phyloP scores from a whole-genome alignment of 768 basidiomycete species.

The Nidularia sp. region DNA sequence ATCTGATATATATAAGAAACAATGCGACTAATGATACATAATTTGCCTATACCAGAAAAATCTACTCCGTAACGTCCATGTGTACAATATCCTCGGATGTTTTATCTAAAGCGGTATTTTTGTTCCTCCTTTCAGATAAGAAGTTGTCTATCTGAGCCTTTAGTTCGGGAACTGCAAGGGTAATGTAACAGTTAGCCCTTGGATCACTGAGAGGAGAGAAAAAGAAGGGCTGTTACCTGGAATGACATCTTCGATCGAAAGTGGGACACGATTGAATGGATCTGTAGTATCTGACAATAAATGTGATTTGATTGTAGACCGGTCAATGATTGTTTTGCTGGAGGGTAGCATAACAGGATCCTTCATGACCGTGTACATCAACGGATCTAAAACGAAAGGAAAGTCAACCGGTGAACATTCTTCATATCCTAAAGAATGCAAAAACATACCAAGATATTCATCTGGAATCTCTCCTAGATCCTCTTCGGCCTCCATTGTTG shows the following conservation, averaged over 20 bases:
- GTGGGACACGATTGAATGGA: slow-evolving; percentile 90
- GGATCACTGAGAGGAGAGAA: background rate
- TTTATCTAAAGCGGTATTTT: slow-evolving; percentile 15
- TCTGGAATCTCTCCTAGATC: slow-evolving; percentile 93
- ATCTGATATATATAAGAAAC: too few species aligned
- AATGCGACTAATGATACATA: too few species aligned
- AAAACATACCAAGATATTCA: slow-evolving; percentile 78
- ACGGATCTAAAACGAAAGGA: slow-evolving; percentile 53
- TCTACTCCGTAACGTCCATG: background rate
- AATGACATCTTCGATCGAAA: slow-evolving; percentile 74
- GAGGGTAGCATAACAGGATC: slow-evolving; percentile 91
- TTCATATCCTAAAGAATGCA: slow-evolving; percentile 2
- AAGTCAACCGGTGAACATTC: slow-evolving; percentile 3
- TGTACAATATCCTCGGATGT: background rate
- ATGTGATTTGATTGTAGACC: slow-evolving; percentile 92
- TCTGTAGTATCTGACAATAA: slow-evolving; percentile 88
- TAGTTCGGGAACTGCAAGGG: slow-evolving; percentile 54
- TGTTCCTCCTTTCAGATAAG: slow-evolving; percentile 51
- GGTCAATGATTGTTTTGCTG: slow-evolving; percentile 75
- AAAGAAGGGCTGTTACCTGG: slow-evolving; percentile 47
- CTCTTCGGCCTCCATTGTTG: slow-evolving; percentile 81
- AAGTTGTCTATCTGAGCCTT: slow-evolving; percentile 74
- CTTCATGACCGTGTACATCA: slow-evolving; percentile 91
- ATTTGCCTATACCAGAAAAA: too few species aligned
- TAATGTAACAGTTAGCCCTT: background rate